These are phyloP conservation scores for Canavalia ensiformis DNA, from an alignment of 306 rosid species.

Conservation along the genomic window DNA sequence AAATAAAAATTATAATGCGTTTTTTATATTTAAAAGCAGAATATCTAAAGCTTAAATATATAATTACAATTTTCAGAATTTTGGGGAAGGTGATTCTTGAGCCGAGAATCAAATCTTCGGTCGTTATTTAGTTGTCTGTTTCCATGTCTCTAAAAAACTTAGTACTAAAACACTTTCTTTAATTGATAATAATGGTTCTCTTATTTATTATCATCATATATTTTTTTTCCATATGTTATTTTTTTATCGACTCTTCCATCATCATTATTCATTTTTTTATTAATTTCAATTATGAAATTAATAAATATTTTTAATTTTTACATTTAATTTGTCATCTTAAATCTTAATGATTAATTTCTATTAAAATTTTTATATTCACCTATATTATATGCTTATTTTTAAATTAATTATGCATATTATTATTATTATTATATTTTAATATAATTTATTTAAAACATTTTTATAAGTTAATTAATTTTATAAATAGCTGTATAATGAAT, in stretches of 20 bases:
- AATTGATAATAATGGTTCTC: background rate
- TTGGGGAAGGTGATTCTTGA: background rate
- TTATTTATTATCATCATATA: background rate
- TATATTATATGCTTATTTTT: background rate
- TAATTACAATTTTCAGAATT: background rate
- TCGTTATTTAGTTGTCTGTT: constrained; percentile 17
- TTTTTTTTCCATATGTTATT: background rate
- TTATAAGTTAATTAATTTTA: background rate
- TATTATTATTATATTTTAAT: background rate
- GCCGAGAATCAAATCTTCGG: constrained; percentile 17
- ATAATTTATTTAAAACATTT: background rate
- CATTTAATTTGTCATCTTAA: background rate
- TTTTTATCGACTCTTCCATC: background rate
- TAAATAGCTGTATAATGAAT: background rate
- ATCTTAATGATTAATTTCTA: background rate
- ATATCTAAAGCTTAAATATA: background rate
- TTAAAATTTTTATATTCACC: background rate
- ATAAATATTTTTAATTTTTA: background rate
- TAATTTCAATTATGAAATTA: background rate
- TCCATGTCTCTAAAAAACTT: background rate
- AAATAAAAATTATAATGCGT: background rate
- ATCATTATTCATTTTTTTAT: background rate
- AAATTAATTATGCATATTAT: background rate
- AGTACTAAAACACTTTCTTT: background rate
- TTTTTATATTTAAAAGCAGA: background rate